Evolutionary conservation across 257 asterid species (phyloP), one percentile per base, ranked within the genome.

Genomic region (Pogostemon cablin): DNA sequence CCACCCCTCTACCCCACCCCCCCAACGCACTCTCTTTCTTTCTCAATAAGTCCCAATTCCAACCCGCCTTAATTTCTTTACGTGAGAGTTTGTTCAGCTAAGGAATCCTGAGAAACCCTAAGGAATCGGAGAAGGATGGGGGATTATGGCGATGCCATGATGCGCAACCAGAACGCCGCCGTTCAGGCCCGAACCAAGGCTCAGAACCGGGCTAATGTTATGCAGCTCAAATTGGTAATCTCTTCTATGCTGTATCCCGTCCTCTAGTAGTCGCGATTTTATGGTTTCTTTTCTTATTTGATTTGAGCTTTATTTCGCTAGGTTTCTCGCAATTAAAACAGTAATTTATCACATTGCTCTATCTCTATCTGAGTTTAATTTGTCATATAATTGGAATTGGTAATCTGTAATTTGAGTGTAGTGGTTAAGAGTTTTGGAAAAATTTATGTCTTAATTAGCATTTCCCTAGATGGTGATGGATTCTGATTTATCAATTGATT

Each of bases 131-230:
- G 65, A 65, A 77, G 72, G 74, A 90, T 93, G 98, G 98, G 92
- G 67, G 98, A 90, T 78, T 85, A 77, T 67, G 90, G 90, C 77
- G 98, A 93, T 52, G 92, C 98, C 56, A 82, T 93, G 82, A 69
- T 90, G 88, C 98, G 98, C 74, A 87, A 87, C 82, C 92, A 81
- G 46, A 87, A 84, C 91, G 87, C 93, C 54, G 91, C 89, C 78
- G 92, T 90, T 74, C 98, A 88, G 90, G 98, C 93, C 73, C 95
- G 98, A 15, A 80, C 97, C 25, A 93, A 93, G 88, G 90, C 95
- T 12, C 98, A 89, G 90, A 88, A 82, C 71, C 98, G 98, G 20
- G 93, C 95, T 61, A 93, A 88, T 82, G 96, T 93, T 59, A 82
- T 90, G 97, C 97, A 93, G 66, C 95, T 93, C 78, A 93, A 93